These are phyloP conservation scores for Hanseniaspora singularis DNA, from an alignment of 805 yeast genomes.

Conservation along the genomic window DNA sequence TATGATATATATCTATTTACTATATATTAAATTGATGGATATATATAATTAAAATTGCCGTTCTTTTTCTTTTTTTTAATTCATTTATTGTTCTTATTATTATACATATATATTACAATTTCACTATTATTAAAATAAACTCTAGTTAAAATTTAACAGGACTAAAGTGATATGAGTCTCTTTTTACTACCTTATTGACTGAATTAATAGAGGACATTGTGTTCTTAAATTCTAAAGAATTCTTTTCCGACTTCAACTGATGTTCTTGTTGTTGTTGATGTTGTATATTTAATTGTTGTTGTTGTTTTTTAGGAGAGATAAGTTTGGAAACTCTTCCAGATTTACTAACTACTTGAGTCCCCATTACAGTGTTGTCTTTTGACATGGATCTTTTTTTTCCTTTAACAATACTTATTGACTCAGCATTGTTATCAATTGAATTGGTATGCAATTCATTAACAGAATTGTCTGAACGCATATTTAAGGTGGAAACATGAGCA, in stretches of 20 bases:
- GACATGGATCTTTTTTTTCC: background rate
- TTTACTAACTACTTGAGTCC: background rate
- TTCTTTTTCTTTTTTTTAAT: background rate
- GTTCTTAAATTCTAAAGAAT: slow-evolving; percentile 7
- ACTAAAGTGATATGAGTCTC: slow-evolving; percentile 1
- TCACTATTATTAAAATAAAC: too few species aligned
- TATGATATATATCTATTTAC: too few species aligned
- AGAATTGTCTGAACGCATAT: too few species aligned
- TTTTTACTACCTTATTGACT: background rate
- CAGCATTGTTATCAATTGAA: background rate
- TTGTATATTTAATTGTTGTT: slow-evolving; percentile 1
- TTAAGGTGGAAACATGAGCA: too few species aligned
- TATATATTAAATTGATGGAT: too few species aligned
- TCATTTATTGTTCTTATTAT: background rate
- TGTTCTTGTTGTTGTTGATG: background rate
- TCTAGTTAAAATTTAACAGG: slow-evolving; percentile 1
- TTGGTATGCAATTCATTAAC: too few species aligned
- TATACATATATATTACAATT: background rate
- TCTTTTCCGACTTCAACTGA: background rate
- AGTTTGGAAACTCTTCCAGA: slow-evolving; percentile 10
- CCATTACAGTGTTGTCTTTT: background rate
- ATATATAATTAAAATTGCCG: too few species aligned
- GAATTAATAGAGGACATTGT: background rate
- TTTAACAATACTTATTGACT: background rate
- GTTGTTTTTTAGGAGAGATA: slow-evolving; percentile 11